Base-by-base conservation (phyloP, 805 yeast species). In the Schwanniomyces occidentalis region DNA sequence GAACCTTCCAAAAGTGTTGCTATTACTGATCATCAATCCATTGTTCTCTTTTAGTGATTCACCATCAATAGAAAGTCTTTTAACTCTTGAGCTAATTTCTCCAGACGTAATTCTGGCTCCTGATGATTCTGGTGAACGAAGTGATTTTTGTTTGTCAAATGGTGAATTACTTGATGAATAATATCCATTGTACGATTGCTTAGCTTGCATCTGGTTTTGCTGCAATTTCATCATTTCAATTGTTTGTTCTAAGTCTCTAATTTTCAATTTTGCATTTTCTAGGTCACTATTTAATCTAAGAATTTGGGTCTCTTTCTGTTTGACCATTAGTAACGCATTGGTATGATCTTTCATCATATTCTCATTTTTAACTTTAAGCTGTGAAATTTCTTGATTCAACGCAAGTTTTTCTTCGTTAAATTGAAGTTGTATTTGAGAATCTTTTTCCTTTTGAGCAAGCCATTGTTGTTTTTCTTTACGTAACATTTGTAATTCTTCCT, bases 231-330 rank as follows among this genome's bases (percentile, higher is more conserved):
- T 51, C 49, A 56, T 50, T 38, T 58, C 63, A 9, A 51, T 49
- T 9, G 57, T 76, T 39, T 69, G 73, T 49, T 79, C 83, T 38
- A 82, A 55, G 38, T 77, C 78, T 20, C 68, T 52, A 8, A 76
- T 68, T 45, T 71, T 72, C n/a, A 70, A 54, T 34, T 72, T 75
- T 4, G 81, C 67, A 27, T 67, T 71, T 28, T 82, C 88, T 30
- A 80, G 55, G 48, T 86, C 93, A 30, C 78, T 73, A 26, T 65
- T 73, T 16, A 78, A 60, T 27, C 93, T 62, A 27, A 72, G 65
- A 6, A 85, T 56, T 51, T 82, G 88, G 0, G 86, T 77, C 31
- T 85, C 93, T 44, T 78, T 80, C 20, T 85, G 80, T 53, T 82
- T 82, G 16, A 76, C 52, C 35, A 71, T 63, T 46, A 82, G 63